A percentile compares a stretch with the other conserved stretches of the same genome.
Conservation (phyloP, 768 basidiomycete genomes). For the Lentinula guzmanii region DNA sequence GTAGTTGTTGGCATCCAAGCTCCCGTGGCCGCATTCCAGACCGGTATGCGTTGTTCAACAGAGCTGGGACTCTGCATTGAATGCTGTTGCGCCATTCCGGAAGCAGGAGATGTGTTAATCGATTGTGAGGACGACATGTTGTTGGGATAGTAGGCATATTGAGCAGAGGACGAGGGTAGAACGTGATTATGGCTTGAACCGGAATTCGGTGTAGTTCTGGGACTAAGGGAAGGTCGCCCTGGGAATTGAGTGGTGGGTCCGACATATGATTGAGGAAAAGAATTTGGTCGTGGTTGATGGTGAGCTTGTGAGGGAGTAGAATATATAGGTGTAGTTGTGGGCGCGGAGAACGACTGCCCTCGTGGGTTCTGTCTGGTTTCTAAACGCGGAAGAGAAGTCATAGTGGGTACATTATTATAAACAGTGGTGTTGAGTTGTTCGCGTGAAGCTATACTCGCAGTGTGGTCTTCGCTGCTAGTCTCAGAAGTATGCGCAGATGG, state of each 20-base stretch:
- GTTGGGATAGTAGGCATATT: neutral
- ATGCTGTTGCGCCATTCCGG: neutral
- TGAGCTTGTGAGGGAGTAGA: neutral
- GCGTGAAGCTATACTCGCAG: neutral
- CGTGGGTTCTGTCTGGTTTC: neutral
- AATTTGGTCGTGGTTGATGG: neutral
- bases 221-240: neutral
- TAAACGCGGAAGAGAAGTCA: neutral
- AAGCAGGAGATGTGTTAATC: neutral
- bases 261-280: neutral
- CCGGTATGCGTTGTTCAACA: neutral
- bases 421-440: neutral
- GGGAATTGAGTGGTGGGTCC: neutral
- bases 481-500: neutral
- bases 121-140: neutral
- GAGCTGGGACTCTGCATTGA: neutral
- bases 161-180: neutral
- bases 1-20: neutral
- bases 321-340: neutral
- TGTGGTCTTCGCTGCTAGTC: neutral
- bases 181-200: neutral
- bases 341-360: neutral
- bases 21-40: conserved; percentile 1
- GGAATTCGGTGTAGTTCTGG: neutral
- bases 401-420: neutral